A percentile compares a stretch with the other conserved stretches of the same genome.
These are phyloP conservation scores for Solanum tarijense DNA, from an alignment of 257 asterid genomes.

Conservation along the genomic window DNA sequence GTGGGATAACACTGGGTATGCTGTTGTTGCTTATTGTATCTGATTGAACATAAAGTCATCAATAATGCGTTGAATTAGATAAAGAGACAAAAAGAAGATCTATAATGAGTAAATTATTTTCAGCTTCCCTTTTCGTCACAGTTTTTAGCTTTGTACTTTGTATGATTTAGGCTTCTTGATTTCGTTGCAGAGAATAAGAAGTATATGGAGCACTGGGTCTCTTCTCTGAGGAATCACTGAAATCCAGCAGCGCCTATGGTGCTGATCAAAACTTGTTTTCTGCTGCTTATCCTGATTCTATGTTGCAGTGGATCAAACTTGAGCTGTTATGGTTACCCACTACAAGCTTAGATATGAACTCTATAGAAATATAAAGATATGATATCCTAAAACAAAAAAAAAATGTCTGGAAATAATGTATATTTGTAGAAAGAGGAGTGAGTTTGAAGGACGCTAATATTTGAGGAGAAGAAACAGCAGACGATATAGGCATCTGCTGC, in stretches of 20 bases:
- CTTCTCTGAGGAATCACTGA: slow-evolving; percentile 22
- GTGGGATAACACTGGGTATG: neutral
- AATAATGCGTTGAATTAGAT: neutral
- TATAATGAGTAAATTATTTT: neutral
- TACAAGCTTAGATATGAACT: neutral
- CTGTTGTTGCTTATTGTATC: neutral
- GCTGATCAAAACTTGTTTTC: neutral
- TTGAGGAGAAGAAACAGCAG: neutral
- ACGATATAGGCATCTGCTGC: neutral
- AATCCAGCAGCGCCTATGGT: neutral
- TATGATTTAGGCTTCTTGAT: neutral
- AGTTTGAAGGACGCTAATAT: neutral
- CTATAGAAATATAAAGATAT: neutral
- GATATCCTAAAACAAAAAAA: neutral
- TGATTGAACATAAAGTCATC: neutral
- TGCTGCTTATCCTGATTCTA: slow-evolving; percentile 2
- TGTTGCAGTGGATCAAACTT: neutral
- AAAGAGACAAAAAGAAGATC: neutral
- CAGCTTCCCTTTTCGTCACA: neutral
- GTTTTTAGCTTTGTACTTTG: neutral
- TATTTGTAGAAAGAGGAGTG: neutral
- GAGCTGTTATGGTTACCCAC: neutral
- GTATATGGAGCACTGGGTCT: slow-evolving; percentile 35
- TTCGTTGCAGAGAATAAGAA: slow-evolving; percentile 30
- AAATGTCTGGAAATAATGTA: neutral